Base-by-base conservation (phyloP, 108 stramenopile genomes). In the Nannochloropsis salina region DNA sequence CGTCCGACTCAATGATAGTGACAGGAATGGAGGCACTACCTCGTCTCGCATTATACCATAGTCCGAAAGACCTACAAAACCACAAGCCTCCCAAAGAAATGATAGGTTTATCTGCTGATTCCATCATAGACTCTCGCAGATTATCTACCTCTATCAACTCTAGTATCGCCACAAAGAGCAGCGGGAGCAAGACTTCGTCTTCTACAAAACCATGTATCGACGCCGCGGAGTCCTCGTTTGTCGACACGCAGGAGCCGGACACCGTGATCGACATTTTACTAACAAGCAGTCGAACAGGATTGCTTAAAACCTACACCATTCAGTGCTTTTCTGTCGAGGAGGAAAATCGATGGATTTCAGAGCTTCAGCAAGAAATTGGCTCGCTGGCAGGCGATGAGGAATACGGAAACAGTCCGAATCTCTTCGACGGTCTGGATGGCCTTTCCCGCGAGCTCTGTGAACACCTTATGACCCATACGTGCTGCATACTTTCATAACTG, bases 201-300 rank as follows among this genome's bases (percentile, higher is more conserved):
- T 51, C 47, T 10, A n/a, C 61, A n/a, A n/a, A 15, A 15, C 61
- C 61, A n/a, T 74, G 20, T 2, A 74, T n/a, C 61, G 8, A n/a
- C n/a, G n/a, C 61, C 4, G 4, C 61, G 61, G 20, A 15, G 61
- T n/a, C 20, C 61, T 74, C 61, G 61, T 74, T 74, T 74, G 4
- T n/a, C 61, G 61, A 74, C 20, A 74, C 6, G 61, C 61, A n/a
- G 61, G 61, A 74, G 61, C 61, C 61, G 61, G 61, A 74, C n/a
- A 74, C 61, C 20, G 61, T 74, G 6, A 74, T 74, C 8, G 61
- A 74, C 61, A n/a, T 74, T 15, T 8, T 74, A n/a, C 61, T 74
- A n/a, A 74, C 61, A 15, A 74, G 61, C 61, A 74, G 61, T 74
- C 61, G 61, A n/a, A 74, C 61, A 74, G 61, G 61, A n/a, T n/a